These are phyloP conservation scores for Pascua sp. DNA, from an alignment of 1,284 basidiomycete species.

Conservation along the genomic window DNA sequence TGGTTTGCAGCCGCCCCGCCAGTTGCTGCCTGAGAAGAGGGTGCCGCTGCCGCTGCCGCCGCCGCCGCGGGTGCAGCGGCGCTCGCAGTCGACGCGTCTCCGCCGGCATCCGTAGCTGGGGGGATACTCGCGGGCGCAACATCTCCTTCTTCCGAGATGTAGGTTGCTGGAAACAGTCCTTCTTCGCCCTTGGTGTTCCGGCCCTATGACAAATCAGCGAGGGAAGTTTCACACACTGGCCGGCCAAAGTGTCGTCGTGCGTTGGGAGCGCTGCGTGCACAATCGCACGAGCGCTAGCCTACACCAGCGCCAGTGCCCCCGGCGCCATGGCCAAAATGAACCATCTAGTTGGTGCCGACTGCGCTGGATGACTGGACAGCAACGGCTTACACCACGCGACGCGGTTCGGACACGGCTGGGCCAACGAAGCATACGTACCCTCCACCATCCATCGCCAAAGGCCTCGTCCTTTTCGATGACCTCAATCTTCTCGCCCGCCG, in stretches of 20 bases:
- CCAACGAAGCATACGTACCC: constrained; percentile 59
- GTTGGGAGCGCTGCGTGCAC: too few species aligned
- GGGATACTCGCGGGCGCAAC: not conserved
- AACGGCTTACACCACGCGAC: not conserved
- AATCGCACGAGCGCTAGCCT: too few species aligned
- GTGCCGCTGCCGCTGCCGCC: not conserved
- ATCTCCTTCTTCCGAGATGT: constrained; percentile 62
- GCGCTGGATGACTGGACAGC: not conserved
- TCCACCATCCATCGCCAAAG: constrained; percentile 98
- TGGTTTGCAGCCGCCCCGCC: not conserved
- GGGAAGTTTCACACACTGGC: not conserved
- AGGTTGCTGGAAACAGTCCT: constrained; percentile 88
- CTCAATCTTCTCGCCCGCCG: constrained; percentile 79
- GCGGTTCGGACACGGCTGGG: too few species aligned
- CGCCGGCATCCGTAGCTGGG: constrained; percentile 5
- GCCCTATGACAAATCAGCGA: constrained; percentile 57
- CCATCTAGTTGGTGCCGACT: not conserved
- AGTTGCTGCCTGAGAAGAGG: not conserved
- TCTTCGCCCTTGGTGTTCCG: constrained; percentile 74
- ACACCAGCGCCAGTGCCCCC: too few species aligned
- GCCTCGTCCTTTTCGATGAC: constrained; percentile 90
- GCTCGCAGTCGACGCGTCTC: constrained; percentile 24
- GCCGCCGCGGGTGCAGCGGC: constrained; percentile 1
- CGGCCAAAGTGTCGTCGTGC: too few species aligned
- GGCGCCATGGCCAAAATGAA: too few species aligned